Evolutionary conservation across 257 asterid genomes (phyloP), one percentile per base, ranked within the genome.

Genomic region (Ocimum tenuiflorum): DNA sequence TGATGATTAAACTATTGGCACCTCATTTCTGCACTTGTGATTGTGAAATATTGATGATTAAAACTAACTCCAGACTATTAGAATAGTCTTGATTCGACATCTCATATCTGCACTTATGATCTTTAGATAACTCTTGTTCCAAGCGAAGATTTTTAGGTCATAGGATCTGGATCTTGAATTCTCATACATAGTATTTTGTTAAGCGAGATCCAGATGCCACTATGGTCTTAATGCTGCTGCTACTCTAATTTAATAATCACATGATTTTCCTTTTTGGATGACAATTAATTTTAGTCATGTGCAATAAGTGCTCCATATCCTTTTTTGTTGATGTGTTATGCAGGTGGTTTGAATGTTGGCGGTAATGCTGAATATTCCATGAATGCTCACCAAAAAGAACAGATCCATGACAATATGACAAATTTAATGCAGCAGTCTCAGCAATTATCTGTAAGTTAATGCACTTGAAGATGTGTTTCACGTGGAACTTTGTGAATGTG

Each of bases 381-480:
- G 76, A 86, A 78, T 38, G 64, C 83, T 38, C 88, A 75, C 76
- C 94, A 79, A 72, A 88, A 91, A 68, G 95, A 91, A 57, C 96
- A 86, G 60, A 79, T 88, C 53, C 97, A 84, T 61, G 96, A 86
- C 70, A 80, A 31, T 41, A 78, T 83, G 79, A 52, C 89, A 60
- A 82, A 85, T 70, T 78, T 82, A 81, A 80, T 88, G 85, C 95
- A 88, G 87, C 95, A 88, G 66, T 73, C 94, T 53, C 98, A 82
- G 73, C 89, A 88, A 66, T 77, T 84, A 63, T 74, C 91, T 14
- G 96, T 91, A 74, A 85, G 95, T 83, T 70, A 20, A 53, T 23
- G 9, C 67, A 23, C 49, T 58, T 67, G 54, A 59, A 43, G 45
- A 61, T 57, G 12, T 43, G 31, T 15, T 69, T 45, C 65, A 67